These are phyloP conservation scores for Hericium rajendrae DNA, from an alignment of 768 basidiomycete genomes.

Conservation along the genomic window DNA sequence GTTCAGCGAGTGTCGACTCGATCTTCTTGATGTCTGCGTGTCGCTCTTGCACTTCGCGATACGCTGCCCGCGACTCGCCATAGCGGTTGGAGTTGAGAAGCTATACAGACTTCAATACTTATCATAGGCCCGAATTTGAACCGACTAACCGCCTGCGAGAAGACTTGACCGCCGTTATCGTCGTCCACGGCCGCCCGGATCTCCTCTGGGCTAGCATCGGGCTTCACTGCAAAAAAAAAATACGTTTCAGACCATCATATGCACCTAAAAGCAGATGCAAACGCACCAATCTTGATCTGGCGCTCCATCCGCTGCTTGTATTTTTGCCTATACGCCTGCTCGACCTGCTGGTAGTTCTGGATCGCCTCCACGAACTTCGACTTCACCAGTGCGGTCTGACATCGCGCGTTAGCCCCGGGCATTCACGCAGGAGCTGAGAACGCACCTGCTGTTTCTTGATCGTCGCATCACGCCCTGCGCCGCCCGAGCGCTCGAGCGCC, in stretches of 20 bases:
- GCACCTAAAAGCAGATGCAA: not conserved
- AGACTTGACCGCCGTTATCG: conserved; percentile 60
- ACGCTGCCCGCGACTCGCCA: conserved; percentile 82
- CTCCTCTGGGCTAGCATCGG: conserved; percentile 77
- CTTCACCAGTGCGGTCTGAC: conserved; percentile 48
- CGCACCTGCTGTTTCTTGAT: conserved; percentile 37
- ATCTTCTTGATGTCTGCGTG: conserved; percentile 95
- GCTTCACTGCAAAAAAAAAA: conserved; percentile 52
- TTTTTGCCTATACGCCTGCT: conserved; percentile 57
- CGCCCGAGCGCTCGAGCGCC: conserved; percentile 36
- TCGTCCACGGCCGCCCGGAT: conserved; percentile 60
- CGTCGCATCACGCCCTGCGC: conserved; percentile 32
- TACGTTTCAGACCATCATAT: not conserved
- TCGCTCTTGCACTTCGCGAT: conserved; percentile 94
- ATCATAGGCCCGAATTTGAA: not conserved
- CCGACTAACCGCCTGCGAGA: conserved; percentile 55
- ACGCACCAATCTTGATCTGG: conserved; percentile 67
- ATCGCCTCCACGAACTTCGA: conserved; percentile 67
- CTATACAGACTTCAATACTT: conserved; percentile 28
- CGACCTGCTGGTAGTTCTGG: conserved; percentile 69
- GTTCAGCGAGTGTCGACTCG: conserved; percentile 84
- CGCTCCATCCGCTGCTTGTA: conserved; percentile 61
- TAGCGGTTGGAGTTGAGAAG: conserved; percentile 87
- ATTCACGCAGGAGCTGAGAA: conserved; percentile 6
- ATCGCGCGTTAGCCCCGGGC: not conserved